phyloP scores from a whole-genome alignment of 177 flowering plant genomes.

The Tripterygium wilfordii region DNA sequence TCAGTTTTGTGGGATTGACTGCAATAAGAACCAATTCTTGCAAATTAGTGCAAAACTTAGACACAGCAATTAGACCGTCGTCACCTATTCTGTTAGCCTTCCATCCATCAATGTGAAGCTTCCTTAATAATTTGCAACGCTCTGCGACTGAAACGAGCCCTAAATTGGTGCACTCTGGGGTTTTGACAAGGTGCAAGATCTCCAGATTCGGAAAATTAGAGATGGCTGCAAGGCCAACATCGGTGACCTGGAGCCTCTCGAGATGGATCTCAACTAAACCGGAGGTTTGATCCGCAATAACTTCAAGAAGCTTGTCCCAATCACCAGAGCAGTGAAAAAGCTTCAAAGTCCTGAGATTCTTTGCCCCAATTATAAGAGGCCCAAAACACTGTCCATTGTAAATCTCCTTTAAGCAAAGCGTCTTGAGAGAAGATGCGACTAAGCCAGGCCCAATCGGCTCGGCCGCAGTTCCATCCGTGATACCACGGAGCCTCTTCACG shows the following conservation, averaged over 20 bases:
- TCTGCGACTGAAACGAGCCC: constrained; percentile 62
- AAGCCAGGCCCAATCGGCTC: constrained; percentile 67
- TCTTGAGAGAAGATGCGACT: constrained; percentile 47
- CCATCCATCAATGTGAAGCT: constrained; percentile 93
- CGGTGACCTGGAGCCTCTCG: constrained; percentile 84
- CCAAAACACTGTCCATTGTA: constrained; percentile 86
- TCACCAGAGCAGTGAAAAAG: constrained; percentile 76
- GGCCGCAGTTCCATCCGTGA: constrained; percentile 45
- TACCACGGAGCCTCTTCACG: constrained; percentile 74
- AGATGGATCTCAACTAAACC: constrained; percentile 70
- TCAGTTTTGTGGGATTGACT: constrained; percentile 65
- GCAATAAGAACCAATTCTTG: constrained; percentile 90
- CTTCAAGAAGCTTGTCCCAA: constrained; percentile 66
- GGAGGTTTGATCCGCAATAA: constrained; percentile 31
- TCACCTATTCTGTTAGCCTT: constrained; percentile 83
- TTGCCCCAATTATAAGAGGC: constrained; percentile 64
- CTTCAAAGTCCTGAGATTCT: constrained; percentile 56
- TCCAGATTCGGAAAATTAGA: constrained; percentile 57
- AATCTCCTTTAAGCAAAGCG: constrained; percentile 75
- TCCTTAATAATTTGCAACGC: constrained; percentile 67
- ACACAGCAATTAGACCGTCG: constrained; percentile 69
- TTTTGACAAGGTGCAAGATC: constrained; percentile 73
- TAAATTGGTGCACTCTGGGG: constrained; percentile 73
- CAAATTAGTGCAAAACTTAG: constrained; percentile 58
- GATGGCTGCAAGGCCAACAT: constrained; percentile 56